Conservation (phyloP, 1,139 yeast species). For the Hyphopichia buzzinii region DNA sequence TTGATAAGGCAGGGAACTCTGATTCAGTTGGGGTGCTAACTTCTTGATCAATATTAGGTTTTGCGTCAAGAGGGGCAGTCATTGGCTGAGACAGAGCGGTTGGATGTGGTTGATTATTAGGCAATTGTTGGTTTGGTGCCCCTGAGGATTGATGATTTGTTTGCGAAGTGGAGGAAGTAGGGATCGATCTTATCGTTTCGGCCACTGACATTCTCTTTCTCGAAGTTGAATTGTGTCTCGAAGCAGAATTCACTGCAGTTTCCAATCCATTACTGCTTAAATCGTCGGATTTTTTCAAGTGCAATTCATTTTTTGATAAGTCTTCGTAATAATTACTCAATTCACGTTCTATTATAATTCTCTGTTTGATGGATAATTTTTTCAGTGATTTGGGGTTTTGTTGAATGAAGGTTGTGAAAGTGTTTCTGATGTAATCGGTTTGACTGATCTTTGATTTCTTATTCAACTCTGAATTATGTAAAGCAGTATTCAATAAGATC, state of each 20-base stretch:
- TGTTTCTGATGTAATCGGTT: constrained; percentile 55
- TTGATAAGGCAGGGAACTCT: constrained; percentile 18
- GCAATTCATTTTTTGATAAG: constrained; percentile 35
- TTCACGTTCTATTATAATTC: constrained; percentile 43
- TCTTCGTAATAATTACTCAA: constrained; percentile 43
- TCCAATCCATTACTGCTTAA: constrained; percentile 1
- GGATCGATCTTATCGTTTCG: constrained; percentile 4
- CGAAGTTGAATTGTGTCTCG: neutral
- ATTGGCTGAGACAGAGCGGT: constrained; percentile 6
- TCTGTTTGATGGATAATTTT: constrained; percentile 37
- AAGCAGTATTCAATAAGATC: constrained; percentile 68
- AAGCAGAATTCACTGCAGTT: neutral
- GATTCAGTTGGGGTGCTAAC: constrained; percentile 6
- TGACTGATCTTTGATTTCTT: constrained; percentile 43
- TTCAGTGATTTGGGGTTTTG: constrained; percentile 30
- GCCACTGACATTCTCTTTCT: constrained; percentile 5
- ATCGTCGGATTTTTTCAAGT: constrained; percentile 32
- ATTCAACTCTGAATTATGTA: constrained; percentile 51
- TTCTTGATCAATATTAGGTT: constrained; percentile 1
- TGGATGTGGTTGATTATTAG: constrained; percentile 6
- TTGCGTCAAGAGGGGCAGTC: constrained; percentile 7
- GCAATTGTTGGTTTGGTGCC: constrained; percentile 5
- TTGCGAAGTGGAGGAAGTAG: constrained; percentile 2
- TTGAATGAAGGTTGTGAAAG: constrained; percentile 45
- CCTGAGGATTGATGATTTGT: constrained; percentile 1